These are phyloP conservation scores for Yamadazyma sp. DNA, from an alignment of 1,139 yeast genomes.

Conservation along the genomic window DNA sequence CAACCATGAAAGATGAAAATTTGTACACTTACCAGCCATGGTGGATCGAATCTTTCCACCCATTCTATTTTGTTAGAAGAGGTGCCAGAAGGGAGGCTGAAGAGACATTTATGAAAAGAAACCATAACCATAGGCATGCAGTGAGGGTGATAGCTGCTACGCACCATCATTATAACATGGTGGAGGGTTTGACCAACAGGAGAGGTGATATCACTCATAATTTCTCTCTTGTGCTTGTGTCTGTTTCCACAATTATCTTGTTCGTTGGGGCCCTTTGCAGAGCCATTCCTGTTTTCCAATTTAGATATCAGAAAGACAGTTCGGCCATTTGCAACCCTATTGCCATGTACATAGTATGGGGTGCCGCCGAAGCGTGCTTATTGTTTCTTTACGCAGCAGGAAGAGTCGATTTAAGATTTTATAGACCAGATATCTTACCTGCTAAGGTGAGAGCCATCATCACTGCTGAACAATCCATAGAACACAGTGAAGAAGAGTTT, in stretches of 20 bases:
- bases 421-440: constrained; percentile 66
- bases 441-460: constrained; percentile 37
- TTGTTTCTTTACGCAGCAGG: constrained; percentile 56
- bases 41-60: constrained; percentile 69
- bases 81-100: constrained; percentile 52
- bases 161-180: constrained; percentile 43
- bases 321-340: constrained; percentile 36
- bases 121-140: constrained; percentile 51
- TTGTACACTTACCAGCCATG: constrained; percentile 70
- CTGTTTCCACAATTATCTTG: constrained; percentile 52
- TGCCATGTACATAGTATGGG: constrained; percentile 67
- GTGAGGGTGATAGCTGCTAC: constrained; percentile 50
- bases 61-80: constrained; percentile 54
- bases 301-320: constrained; percentile 23
- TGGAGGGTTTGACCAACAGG: constrained; percentile 43
- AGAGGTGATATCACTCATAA: constrained; percentile 53
- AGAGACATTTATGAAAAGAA: constrained; percentile 49
- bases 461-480: constrained; percentile 40
- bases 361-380: constrained; percentile 58
- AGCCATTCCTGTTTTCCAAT: constrained; percentile 53
- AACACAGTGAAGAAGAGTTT: constrained; percentile 16
- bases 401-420: constrained; percentile 73
- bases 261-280: constrained; percentile 60
- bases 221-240: constrained; percentile 46
- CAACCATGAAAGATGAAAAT: constrained; percentile 54